These are phyloP conservation scores for Saururus chinensis DNA, from an alignment of 164 flowering plant species.

Conservation along the genomic window DNA sequence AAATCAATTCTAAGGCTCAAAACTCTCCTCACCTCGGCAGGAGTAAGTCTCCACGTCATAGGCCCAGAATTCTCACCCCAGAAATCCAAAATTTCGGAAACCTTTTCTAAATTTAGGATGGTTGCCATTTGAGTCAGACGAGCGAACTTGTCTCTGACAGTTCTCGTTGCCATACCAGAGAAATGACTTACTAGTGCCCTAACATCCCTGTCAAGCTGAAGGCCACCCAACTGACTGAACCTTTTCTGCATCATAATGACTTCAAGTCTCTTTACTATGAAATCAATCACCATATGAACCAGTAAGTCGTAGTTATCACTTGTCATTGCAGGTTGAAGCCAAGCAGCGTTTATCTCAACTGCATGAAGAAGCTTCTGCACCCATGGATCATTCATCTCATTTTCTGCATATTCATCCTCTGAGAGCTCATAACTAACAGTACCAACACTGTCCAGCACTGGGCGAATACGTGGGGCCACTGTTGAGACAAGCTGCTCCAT, in stretches of 20 bases:
- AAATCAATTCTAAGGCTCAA: conserved; percentile 84
- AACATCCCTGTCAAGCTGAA: conserved; percentile 86
- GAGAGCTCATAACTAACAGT: conserved; percentile 84
- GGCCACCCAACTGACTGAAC: conserved; percentile 90
- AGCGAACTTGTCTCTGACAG: conserved; percentile 93
- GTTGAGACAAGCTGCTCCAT: conserved; percentile 77
- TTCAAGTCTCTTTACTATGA: conserved; percentile 88
- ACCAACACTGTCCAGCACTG: conserved; percentile 70
- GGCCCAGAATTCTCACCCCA: conserved; percentile 99
- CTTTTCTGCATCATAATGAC: conserved; percentile 96
- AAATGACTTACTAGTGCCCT: conserved; percentile 83
- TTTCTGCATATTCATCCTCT: conserved; percentile 88
- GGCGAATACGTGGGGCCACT: conserved; percentile 73
- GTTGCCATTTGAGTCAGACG: conserved; percentile 98
- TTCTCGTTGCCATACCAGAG: conserved; percentile 87
- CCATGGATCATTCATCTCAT: conserved; percentile 95
- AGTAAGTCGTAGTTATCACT: conserved; percentile 69
- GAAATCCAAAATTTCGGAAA: conserved; percentile 94
- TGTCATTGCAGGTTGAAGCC: conserved; percentile 91
- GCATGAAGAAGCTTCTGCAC: conserved; percentile 90
- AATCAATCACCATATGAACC: conserved; percentile 72
- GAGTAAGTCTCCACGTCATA: conserved; percentile 97
- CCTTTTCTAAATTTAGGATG: conserved; percentile 88
- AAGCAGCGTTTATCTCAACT: conserved; percentile 71
- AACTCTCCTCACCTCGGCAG: conserved; percentile 93